A percentile compares a stretch with the other conserved stretches of the same genome.
Conservation (phyloP, 164 flowering plant species). For the Stephania cephalantha region DNA sequence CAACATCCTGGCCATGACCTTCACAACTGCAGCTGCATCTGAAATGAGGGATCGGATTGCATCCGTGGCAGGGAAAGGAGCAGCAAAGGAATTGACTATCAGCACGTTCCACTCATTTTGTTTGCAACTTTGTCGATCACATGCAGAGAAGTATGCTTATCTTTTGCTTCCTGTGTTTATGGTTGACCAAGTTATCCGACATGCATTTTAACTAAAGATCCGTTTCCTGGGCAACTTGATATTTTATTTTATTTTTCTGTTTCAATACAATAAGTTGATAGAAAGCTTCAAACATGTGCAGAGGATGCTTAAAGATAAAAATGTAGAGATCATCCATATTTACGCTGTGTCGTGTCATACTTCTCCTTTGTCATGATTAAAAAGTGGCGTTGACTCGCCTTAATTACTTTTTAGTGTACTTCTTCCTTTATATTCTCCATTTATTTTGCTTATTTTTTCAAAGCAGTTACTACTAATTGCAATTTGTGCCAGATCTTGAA, state of each 20-base stretch:
- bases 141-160: slow-evolving; percentile 79
- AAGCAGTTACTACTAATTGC: no score
- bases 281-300: no score
- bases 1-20: slow-evolving; percentile 92
- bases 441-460: no score
- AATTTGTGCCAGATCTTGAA: no score
- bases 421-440: no score
- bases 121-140: slow-evolving; percentile 83
- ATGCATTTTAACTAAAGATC: not conserved
- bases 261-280: no score
- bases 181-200: not conserved
- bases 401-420: no score
- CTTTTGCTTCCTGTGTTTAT: not conserved
- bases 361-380: no score
- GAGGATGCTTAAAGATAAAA: no score
- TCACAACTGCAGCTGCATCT: slow-evolving; percentile 94
- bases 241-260: not conserved
- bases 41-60: slow-evolving; percentile 95
- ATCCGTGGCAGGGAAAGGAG: slow-evolving; percentile 67
- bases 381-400: no score
- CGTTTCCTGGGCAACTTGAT: not conserved
- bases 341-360: no score
- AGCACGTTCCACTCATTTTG: slow-evolving; percentile 97
- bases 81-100: slow-evolving; percentile 70
- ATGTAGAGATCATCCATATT: no score